These are phyloP conservation scores for Colletotrichum lentis DNA, from an alignment of 2,329 filamentous ascomycete genomes.

Conservation along the genomic window DNA sequence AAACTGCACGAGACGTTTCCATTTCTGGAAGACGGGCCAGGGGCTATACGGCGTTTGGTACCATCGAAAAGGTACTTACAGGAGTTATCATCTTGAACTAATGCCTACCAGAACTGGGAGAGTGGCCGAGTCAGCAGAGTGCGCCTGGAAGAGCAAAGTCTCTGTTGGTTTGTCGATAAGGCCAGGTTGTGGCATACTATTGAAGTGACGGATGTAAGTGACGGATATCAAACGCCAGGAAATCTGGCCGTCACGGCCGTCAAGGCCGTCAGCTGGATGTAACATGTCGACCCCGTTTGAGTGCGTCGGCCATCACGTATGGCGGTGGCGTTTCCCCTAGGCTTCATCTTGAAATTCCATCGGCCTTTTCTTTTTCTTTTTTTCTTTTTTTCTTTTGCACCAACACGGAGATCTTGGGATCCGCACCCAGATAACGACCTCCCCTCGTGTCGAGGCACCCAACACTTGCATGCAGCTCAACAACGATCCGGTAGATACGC, in stretches of 20 bases:
- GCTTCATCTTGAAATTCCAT: conserved; percentile 19
- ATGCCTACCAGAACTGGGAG: not conserved
- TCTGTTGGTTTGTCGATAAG: not conserved
- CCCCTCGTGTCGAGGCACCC: not conserved
- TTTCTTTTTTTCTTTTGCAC: too few relatives aligned
- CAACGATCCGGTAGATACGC: not conserved
- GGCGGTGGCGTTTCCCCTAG: conserved; percentile 17
- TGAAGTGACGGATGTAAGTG: conserved; percentile 23
- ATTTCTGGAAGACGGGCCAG: conserved; percentile 28
- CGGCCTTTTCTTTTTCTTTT: conserved; percentile 20
- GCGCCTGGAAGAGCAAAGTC: not conserved
- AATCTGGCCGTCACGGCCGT: not conserved
- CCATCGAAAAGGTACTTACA: not conserved
- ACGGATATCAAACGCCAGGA: conserved; percentile 23
- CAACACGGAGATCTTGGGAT: not conserved
- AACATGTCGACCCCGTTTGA: not conserved
- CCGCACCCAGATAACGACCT: conserved; percentile 4
- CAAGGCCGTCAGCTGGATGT: not conserved
- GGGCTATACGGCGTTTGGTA: fast-evolving
- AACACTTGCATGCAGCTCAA: not conserved
- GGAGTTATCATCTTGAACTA: conserved; percentile 22
- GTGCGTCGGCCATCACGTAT: conserved; percentile 17
- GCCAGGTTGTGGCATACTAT: not conserved
- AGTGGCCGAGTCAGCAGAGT: not conserved
- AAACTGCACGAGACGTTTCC: conserved; percentile 42